phyloP scores from a whole-genome alignment of 2,329 filamentous ascomycete genomes.

The Ceratocystis huliohia region DNA sequence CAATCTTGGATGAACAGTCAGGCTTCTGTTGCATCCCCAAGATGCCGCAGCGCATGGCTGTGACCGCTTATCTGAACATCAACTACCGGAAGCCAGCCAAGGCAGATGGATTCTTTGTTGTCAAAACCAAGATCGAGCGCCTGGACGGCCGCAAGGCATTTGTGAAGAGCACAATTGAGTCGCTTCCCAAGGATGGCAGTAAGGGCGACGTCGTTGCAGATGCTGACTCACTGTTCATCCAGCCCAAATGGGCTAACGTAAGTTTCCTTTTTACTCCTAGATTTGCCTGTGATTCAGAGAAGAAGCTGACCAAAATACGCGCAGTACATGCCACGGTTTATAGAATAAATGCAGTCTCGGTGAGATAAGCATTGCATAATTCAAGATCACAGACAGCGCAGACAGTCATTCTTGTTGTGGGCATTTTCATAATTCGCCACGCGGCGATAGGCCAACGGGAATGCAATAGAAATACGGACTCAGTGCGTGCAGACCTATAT shows the following conservation, averaged over 20 bases:
- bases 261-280: conserved; percentile 28
- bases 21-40: conserved; percentile 80
- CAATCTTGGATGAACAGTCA: conserved; percentile 79
- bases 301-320: conserved; percentile 13
- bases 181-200: conserved; percentile 49
- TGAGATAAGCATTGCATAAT: neutral
- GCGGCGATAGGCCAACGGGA: neutral
- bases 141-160: conserved; percentile 90
- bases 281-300: neutral
- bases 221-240: conserved; percentile 76
- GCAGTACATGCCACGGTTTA: conserved; percentile 24
- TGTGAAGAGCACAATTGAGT: conserved; percentile 80
- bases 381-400: neutral
- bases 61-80: conserved; percentile 74
- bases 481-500: no score
- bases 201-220: conserved; percentile 60
- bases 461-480: neutral
- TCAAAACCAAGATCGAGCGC: conserved; percentile 66
- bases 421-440: neutral
- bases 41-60: conserved; percentile 69
- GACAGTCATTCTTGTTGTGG: neutral
- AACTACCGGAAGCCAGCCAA: conserved; percentile 73
- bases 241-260: conserved; percentile 70
- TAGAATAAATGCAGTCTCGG: neutral
- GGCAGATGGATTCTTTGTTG: conserved; percentile 62